Conservation (phyloP, 257 asterid species). For the Penstemon davidsonii region DNA sequence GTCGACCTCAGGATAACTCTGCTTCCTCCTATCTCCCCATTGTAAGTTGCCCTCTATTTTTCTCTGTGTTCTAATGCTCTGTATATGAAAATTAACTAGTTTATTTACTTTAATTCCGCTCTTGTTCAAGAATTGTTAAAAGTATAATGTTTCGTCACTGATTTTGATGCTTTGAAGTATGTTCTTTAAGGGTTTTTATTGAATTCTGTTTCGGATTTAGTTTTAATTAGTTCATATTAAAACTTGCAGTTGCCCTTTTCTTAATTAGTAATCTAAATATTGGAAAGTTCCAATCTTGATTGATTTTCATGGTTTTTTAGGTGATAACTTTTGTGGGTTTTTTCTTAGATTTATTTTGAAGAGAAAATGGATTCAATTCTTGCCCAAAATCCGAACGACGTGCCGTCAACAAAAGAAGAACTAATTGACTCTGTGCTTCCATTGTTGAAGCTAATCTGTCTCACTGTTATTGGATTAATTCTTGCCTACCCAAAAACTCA, state of each 20-base stretch:
- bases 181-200: neutral
- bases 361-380: slow-evolving; percentile 38
- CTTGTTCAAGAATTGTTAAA: slow-evolving; percentile 18
- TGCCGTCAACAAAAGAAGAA: slow-evolving; percentile 46
- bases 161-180: neutral
- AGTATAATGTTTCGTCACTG: neutral
- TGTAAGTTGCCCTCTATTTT: neutral
- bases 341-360: neutral
- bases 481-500: slow-evolving; percentile 78
- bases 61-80: neutral
- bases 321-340: neutral
- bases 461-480: slow-evolving; percentile 69
- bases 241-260: neutral
- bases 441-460: slow-evolving; percentile 66
- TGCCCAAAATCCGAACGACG: slow-evolving; percentile 9
- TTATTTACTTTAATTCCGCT: neutral
- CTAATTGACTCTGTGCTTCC: slow-evolving; percentile 66
- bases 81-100: neutral
- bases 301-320: slow-evolving; percentile 9
- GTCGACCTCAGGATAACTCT: neutral
- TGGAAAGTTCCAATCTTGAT: slow-evolving; percentile 29
- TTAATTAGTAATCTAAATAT: neutral
- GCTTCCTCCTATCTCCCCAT: slow-evolving; percentile 9
- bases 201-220: slow-evolving; percentile 18
- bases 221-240: neutral